Percentiles rank a stretch among this genome's conserved stretches.
These are phyloP conservation scores for Eucalyptus tenuipes DNA, from an alignment of 345 rosid genomes.

Conservation along the genomic window DNA sequence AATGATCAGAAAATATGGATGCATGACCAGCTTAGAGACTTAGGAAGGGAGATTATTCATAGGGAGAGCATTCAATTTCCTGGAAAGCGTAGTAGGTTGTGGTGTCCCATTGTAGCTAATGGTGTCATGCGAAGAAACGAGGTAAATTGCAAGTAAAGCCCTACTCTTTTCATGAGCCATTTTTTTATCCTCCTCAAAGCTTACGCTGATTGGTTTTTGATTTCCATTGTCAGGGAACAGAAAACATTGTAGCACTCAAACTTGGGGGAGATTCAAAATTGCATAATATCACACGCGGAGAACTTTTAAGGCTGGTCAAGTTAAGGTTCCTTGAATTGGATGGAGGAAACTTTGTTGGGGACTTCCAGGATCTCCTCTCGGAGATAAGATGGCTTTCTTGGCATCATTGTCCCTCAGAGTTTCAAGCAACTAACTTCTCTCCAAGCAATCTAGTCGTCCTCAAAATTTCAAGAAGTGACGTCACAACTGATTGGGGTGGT, in stretches of 20 bases:
- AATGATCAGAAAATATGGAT: not conserved
- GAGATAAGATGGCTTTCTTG: not conserved
- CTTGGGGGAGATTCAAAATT: not conserved
- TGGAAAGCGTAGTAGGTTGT: not conserved
- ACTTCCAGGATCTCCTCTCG: not conserved
- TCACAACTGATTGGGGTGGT: not conserved
- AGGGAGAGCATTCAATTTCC: not conserved
- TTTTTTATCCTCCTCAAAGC: not conserved
- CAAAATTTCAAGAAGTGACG: not conserved
- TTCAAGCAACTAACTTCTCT: not conserved
- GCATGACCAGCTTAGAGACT: not conserved
- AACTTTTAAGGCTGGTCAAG: not conserved
- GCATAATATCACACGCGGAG: not conserved
- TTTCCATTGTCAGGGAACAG: not conserved
- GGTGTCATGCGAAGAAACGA: not conserved
- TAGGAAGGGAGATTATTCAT: not conserved
- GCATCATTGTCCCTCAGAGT: not conserved
- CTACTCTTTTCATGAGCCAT: not conserved
- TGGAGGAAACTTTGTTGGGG: not conserved
- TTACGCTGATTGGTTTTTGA: not conserved
- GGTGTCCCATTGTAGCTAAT: not conserved
- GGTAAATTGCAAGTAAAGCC: not conserved
- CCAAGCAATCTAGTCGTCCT: not conserved
- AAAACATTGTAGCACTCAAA: not conserved
- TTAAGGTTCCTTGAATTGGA: not conserved